These are phyloP conservation scores for Coelastrella sp. DNA, from an alignment of 139 green algal species.

Conservation along the genomic window DNA sequence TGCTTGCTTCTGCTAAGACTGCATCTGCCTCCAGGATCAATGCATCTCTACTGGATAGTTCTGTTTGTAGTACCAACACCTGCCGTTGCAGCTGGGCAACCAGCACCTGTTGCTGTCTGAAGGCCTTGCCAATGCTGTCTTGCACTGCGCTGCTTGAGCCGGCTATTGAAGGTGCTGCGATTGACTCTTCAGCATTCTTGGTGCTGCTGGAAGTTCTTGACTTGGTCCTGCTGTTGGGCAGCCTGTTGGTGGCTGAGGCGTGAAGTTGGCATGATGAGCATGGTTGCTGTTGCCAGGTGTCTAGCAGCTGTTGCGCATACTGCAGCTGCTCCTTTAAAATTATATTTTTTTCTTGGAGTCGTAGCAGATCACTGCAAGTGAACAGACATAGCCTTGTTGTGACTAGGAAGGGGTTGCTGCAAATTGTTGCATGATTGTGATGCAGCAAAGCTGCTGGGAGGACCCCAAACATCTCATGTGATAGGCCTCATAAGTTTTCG, in stretches of 20 bases:
- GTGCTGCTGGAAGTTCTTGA: too few species aligned
- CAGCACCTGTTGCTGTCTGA: constrained; percentile 28
- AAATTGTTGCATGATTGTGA: too few species aligned
- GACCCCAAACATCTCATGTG: too few species aligned
- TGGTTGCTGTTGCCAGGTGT: constrained; percentile 19
- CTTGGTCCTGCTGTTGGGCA: neutral
- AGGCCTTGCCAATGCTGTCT: neutral
- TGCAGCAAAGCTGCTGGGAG: too few species aligned
- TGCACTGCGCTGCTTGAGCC: neutral
- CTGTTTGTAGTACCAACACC: constrained; percentile 12
- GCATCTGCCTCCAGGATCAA: constrained; percentile 25
- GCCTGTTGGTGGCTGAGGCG: neutral
- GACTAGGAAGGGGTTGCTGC: neutral
- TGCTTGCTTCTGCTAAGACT: constrained; percentile 20
- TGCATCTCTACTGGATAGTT: constrained; percentile 26
- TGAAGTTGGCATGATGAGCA: neutral
- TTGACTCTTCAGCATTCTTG: too few species aligned
- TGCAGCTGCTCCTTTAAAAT: constrained; percentile 7
- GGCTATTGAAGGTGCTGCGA: neutral
- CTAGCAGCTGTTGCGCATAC: constrained; percentile 22
- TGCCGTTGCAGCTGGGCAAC: constrained; percentile 25
- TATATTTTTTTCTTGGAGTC: neutral
- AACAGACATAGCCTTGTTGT: too few species aligned
- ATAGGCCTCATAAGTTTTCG: too few species aligned
- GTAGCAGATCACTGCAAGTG: neutral